Conservation (phyloP, 805 yeast genomes). For the Limtongozyma cylindracea region DNA sequence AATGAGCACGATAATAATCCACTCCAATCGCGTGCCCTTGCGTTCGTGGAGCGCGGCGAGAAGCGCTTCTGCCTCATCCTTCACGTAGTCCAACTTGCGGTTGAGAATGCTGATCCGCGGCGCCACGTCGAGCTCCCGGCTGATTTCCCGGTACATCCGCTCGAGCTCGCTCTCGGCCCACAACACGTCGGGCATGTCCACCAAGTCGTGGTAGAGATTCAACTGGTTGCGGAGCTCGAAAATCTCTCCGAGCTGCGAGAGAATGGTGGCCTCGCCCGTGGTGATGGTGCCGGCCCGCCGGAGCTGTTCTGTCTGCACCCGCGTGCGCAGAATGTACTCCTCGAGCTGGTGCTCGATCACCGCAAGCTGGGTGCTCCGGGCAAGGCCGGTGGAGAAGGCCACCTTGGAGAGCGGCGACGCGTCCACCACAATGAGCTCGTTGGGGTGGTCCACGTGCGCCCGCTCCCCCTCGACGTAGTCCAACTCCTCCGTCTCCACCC, state of each 20-base stretch:
- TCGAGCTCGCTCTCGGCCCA: conserved; percentile 86
- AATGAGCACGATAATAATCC: conserved; percentile 70
- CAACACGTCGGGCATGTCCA: conserved; percentile 80
- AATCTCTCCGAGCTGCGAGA: conserved; percentile 48
- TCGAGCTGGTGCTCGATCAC: conserved; percentile 56
- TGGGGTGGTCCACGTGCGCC: conserved; percentile 15
- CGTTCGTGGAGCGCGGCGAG: conserved; percentile 53
- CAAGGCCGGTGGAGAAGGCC: conserved; percentile 72
- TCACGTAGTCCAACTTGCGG: conserved; percentile 70
- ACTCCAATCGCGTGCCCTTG: conserved; percentile 54
- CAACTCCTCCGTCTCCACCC: conserved; percentile 82
- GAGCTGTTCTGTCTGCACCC: conserved; percentile 35
- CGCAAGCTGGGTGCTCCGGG: conserved; percentile 70
- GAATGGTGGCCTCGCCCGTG: conserved; percentile 28
- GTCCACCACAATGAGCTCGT: conserved; percentile 13
- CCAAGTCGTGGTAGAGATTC: conserved; percentile 66
- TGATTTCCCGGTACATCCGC: conserved; percentile 42
- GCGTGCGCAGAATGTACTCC: conserved; percentile 33
- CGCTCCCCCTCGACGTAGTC: conserved; percentile 24
- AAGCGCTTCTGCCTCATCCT: conserved; percentile 67
- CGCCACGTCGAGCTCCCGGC: conserved; percentile 46
- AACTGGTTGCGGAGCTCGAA: conserved; percentile 60
- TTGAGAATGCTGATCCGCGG: conserved; percentile 63
- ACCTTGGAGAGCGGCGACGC: conserved; percentile 70
- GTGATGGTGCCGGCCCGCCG: conserved; percentile 27